Evolutionary conservation across 2,329 filamentous ascomycete genomes (phyloP), one percentile per base, ranked within the genome.

Genomic region (Aspergillus versicolor): DNA sequence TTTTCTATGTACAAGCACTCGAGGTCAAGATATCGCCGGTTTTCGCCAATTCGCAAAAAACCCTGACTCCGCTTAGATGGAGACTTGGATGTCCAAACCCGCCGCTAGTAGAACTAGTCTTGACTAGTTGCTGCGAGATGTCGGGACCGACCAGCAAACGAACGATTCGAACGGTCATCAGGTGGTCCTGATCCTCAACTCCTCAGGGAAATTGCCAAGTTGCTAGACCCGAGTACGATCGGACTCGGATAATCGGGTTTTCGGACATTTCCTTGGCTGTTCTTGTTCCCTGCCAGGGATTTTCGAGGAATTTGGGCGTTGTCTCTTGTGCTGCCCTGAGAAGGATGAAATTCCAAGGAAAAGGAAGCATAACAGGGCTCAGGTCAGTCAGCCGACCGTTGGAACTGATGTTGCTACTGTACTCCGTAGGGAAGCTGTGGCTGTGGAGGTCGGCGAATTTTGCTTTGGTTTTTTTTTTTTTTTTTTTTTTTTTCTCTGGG

Each of bases 171-270:
- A 30, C 27, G 27, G 27, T 11, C 27, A 15, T 37, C 34, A 37
- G 34, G 34, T 15, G 34, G 34, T 15, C 34, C 34, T 15, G 34
- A n/a, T 37, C 34, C 34, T 9, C 34, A 37, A 37, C 43, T 45
- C 21, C 43, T 30, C 22, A 27, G n/a, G 22, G 8, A 15, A 22
- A 24, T 15, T 24, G 41, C 17, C 27, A 30, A 30, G 27, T 9
- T 30, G 41, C 17, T 15, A 27, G 22, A 22, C 21, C n/a, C 22
- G 43, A 32, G 34, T 48, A 5, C 27, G 47, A 19, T n/a, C n/a
- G 19, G 47, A 22, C 13, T 50, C 47, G 47, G 47, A 50, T 41
- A 24, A 17, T 50, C 47, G 47, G 47, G n/a, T 13, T 27, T 50
- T 50, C 47, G 47, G 47, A 41, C 21, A 41, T 50, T 38, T 7